Evolutionary conservation across 2,329 filamentous ascomycete species (phyloP), one percentile per base, ranked within the genome.

Genomic region (Aspergillus awamori): DNA sequence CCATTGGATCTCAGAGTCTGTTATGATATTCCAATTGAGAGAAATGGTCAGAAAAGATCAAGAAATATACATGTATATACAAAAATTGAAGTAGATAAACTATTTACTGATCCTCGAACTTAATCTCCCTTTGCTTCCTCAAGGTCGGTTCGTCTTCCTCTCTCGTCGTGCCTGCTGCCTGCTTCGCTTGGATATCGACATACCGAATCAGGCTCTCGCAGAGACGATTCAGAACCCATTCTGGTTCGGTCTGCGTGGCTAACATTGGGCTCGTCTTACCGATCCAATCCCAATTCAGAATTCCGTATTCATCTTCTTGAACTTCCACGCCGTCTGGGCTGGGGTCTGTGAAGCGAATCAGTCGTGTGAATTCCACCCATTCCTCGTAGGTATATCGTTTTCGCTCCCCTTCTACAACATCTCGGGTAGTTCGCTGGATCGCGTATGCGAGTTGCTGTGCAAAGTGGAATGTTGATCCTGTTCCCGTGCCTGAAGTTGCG

Each of bases 281-380:
- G 58, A 91, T 86, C 89, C 89, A 91, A 69, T 91, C 88, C 88
- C 88, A 90, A 36, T 89, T 84, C 1, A 89, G 77, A 17, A 88
- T 69, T 0, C 84, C 86, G 28, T 85, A 83, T n/a, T 84, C 80
- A 20, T 85, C 82, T 59, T 86, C 84, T 7, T 83, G 80, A 1
- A 75, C 65, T 30, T 75, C 66, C 2, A 76, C 69, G 45, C 74
- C 72, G 2, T 72, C 68, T 2, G 75, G 67, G 11, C 67, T 66
- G 7, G 71, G 77, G 57, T 69, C 73, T 39, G 76, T 84, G 65
- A 88, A 87, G 2, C 84, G 80, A 39, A 96, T 90, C 33, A 97
- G 82, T 22, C 86, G 85, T 7, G 93, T 88, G 68, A 92, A 95
- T 80, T 91, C 91, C 0, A 90, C 89, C 93, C 93, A 96, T 72